Evolutionary conservation across 148 eudicot species (phyloP).

Genomic region (Polygonum maritimum): DNA sequence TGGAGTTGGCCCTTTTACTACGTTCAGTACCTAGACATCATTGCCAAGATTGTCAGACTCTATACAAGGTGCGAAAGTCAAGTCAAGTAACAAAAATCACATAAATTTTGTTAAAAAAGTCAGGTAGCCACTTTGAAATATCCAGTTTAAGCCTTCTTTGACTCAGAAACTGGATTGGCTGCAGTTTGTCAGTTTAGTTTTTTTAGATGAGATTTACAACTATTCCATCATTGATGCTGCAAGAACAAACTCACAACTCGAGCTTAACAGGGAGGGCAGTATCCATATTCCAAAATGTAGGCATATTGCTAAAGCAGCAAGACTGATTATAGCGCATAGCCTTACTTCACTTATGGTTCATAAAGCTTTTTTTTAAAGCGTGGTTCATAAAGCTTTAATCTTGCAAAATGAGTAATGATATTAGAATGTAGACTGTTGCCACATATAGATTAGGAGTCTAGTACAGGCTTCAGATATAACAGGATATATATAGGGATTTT

Average conservation of each 20-base stretch:
- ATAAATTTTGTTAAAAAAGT: neutral
- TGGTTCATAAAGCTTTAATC: too few species aligned
- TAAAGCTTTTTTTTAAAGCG: too few species aligned
- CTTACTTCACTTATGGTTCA: neutral
- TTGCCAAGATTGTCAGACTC: constrained; percentile 1
- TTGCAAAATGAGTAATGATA: too few species aligned
- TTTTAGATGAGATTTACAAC: neutral
- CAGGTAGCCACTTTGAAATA: neutral
- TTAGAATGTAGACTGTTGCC: too few species aligned
- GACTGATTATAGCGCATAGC: neutral
- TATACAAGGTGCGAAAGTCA: neutral
- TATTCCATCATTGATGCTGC: neutral
- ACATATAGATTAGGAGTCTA: too few species aligned
- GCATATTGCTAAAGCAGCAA: neutral
- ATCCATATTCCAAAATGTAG: neutral
- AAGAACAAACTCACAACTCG: neutral
- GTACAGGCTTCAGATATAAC: neutral
- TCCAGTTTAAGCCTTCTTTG: neutral
- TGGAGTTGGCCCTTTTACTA: constrained; percentile 53
- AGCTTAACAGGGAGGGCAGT: neutral
- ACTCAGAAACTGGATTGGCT: neutral
- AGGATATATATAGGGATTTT: neutral
- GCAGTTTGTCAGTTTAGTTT: neutral
- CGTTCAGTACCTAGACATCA: constrained; percentile 61
- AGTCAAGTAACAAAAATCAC: neutral